A percentile compares a stretch with the other conserved stretches of the same genome.
Conservation (phyloP, 352 stramenopile genomes). For the Pythium rhizo-oryzae region DNA sequence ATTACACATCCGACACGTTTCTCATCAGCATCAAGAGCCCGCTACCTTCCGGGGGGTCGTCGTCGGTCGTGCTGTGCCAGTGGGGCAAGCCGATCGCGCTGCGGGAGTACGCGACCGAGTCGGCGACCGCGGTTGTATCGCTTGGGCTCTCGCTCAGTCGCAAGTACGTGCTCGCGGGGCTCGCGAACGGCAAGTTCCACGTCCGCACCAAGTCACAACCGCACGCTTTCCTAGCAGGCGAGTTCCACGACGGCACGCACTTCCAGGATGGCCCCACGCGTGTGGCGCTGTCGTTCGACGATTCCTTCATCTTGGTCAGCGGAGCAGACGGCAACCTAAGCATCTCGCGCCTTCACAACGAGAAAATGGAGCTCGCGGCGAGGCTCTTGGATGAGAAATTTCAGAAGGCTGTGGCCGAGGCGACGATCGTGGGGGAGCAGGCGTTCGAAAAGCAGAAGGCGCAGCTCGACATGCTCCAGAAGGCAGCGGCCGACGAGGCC, state of each 20-base stretch:
- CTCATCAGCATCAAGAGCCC: conserved; percentile 47
- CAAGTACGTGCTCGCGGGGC: conserved; percentile 74
- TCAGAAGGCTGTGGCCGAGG: conserved; percentile 46
- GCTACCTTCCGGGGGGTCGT: conserved; percentile 14
- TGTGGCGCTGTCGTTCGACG: conserved; percentile 80
- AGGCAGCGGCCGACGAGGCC: conserved; percentile 43
- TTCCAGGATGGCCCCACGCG: conserved; percentile 14
- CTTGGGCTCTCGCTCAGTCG: conserved; percentile 51
- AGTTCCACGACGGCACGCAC: conserved; percentile 68
- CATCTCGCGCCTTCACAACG: conserved; percentile 59
- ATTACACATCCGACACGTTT: conserved; percentile 42
- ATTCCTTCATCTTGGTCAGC: conserved; percentile 72
- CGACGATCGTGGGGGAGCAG: conserved; percentile 53
- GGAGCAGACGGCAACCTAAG: conserved; percentile 81
- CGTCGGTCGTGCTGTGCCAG: conserved; percentile 41
- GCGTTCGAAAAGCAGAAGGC: conserved; percentile 58
- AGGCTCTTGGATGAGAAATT: conserved; percentile 39
- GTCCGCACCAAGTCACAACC: conserved; percentile 54
- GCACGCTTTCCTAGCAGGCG: conserved; percentile 68
- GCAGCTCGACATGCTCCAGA: conserved; percentile 49
- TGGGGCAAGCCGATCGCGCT: conserved; percentile 35
- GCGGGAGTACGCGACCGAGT: conserved; percentile 50
- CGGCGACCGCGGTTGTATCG: conserved; percentile 34
- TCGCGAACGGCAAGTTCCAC: conserved; percentile 83
- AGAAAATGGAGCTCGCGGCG: conserved; percentile 53